Conservation (phyloP, 352 stramenopile genomes). For the Elongisporangium senticosum region DNA sequence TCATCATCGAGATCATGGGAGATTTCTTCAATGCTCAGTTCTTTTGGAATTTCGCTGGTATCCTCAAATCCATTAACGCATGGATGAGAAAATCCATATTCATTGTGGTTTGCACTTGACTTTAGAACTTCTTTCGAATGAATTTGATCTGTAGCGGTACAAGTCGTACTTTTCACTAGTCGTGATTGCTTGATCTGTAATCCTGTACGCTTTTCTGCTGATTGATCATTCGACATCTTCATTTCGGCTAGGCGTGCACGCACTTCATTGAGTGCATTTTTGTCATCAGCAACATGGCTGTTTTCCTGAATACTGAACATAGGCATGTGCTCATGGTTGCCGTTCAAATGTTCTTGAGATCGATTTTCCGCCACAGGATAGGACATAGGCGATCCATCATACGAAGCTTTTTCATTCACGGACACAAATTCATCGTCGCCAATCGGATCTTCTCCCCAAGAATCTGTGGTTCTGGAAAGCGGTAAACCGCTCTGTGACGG, state of each 20-base stretch:
- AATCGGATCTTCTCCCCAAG: conserved; percentile 36
- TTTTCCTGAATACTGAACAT: background rate
- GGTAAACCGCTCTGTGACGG: conserved; percentile 47
- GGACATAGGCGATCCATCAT: background rate
- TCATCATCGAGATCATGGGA: background rate
- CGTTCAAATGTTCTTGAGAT: background rate
- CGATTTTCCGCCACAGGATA: background rate
- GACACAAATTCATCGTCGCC: conserved; percentile 16
- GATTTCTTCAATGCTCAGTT: background rate
- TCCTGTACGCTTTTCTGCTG: background rate
- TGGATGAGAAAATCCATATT: background rate
- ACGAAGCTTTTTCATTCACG: conserved; percentile 11
- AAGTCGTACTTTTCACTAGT: background rate
- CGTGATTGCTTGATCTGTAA: background rate
- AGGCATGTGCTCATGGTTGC: background rate
- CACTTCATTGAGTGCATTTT: background rate
- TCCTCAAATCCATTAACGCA: background rate
- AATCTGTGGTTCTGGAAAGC: conserved; percentile 53
- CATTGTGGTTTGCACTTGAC: background rate
- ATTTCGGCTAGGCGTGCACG: background rate
- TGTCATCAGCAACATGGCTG: background rate
- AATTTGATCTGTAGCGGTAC: background rate
- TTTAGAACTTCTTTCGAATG: background rate
- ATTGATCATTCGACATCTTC: background rate
- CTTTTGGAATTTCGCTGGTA: background rate